A percentile compares a stretch with the other conserved stretches of the same genome.
phyloP scores from a whole-genome alignment of 768 basidiomycete species.

The Lepiota brunneoincarnata region DNA sequence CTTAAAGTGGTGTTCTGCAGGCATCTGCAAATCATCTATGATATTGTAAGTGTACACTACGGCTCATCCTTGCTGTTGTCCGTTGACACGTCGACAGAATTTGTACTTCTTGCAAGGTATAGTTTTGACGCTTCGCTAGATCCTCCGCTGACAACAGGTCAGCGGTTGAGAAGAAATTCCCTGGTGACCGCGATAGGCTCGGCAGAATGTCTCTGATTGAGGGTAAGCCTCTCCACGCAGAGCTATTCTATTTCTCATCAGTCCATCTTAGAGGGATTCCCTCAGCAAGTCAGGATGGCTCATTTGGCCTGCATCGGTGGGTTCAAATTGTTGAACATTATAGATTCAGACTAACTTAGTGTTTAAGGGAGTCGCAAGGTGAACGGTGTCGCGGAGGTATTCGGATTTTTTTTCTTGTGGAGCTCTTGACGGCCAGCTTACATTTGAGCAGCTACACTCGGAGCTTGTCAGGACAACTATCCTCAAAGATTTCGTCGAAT shows the following conservation, averaged over 20 bases:
- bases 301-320: constrained; percentile 82
- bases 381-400: constrained; percentile 96
- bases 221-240: constrained; percentile 37
- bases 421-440: background rate
- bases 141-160: background rate
- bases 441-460: constrained; percentile 66
- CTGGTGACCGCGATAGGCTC: constrained; percentile 78
- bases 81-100: constrained; percentile 34
- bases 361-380: constrained; percentile 72
- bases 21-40: constrained; percentile 91
- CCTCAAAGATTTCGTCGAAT: constrained; percentile 91
- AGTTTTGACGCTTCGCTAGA: constrained; percentile 12
- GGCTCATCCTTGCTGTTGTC: background rate
- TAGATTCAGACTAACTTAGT: constrained; percentile 2
- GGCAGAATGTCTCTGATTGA: constrained; percentile 91
- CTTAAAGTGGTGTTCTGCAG: constrained; percentile 24
- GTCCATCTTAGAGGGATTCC: constrained; percentile 67
- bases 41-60: constrained; percentile 57
- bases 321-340: constrained; percentile 16
- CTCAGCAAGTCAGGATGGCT: constrained; percentile 88
- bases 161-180: constrained; percentile 90
- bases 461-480: constrained; percentile 84
- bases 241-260: background rate
- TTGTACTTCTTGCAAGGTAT: constrained; percentile 71
- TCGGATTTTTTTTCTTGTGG: background rate